phyloP scores from a whole-genome alignment of 305 asterid genomes.

The Fraxinus platypoda region DNA sequence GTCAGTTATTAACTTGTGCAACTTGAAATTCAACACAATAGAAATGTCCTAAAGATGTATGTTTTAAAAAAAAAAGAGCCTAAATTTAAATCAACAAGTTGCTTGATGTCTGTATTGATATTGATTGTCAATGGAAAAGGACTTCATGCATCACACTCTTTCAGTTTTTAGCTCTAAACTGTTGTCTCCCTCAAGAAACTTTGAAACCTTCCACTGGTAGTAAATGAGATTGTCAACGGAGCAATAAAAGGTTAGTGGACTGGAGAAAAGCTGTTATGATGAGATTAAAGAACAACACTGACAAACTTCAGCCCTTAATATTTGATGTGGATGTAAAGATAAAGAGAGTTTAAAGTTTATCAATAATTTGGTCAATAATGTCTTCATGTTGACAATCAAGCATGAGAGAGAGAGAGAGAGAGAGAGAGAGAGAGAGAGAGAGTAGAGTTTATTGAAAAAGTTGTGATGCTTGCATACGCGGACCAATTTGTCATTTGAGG shows the following conservation, averaged over 20 bases:
- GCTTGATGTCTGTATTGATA: neutral
- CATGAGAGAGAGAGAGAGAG: slow-evolving; percentile 10
- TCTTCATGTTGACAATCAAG: slow-evolving; percentile 24
- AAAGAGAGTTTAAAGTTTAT: slow-evolving; percentile 33
- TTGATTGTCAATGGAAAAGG: neutral
- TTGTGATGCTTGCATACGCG: slow-evolving; percentile 26
- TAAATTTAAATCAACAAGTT: slow-evolving; percentile 13
- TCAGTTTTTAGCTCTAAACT: slow-evolving; percentile 15
- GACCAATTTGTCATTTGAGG: neutral
- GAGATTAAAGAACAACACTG: slow-evolving; percentile 24
- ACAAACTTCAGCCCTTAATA: slow-evolving; percentile 21
- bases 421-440: neutral
- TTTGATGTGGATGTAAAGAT: slow-evolving; percentile 33
- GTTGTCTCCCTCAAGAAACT: slow-evolving; percentile 22
- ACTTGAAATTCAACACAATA: neutral
- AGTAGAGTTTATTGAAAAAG: slow-evolving; percentile 27
- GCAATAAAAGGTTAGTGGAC: slow-evolving; percentile 26
- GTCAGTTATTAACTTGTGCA: neutral
- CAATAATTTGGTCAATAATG: slow-evolving; percentile 39
- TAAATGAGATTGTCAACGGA: slow-evolving; percentile 11
- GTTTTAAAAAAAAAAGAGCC: neutral
- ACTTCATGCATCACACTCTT: neutral
- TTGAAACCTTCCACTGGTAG: slow-evolving; percentile 20
- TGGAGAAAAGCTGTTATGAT: slow-evolving; percentile 25
- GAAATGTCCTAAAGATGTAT: slow-evolving; percentile 5